Conservation (phyloP, 2,329 filamentous ascomycete species). For the Aspergillus glaucus region DNA sequence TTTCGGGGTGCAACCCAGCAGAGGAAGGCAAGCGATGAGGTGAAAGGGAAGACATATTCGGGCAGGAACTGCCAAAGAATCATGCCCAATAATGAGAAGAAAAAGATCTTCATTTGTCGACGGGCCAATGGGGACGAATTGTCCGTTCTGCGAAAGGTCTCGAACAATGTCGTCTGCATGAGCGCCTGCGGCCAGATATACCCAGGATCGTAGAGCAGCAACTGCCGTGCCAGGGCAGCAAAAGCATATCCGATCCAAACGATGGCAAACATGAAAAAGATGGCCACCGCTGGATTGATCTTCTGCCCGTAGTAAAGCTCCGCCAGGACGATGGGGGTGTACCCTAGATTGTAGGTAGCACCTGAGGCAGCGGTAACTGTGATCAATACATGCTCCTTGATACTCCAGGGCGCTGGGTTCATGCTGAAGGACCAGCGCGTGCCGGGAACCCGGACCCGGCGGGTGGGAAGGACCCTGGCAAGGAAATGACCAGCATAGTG, state of each 20-base stretch:
- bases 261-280: constrained; percentile 57
- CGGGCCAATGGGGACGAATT: constrained; percentile 44
- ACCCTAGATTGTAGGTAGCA: constrained; percentile 48
- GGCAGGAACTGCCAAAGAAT: constrained; percentile 58
- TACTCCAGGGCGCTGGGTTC: constrained; percentile 52
- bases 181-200: constrained; percentile 50
- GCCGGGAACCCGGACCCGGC: constrained; percentile 43
- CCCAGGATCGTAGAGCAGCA: constrained; percentile 53
- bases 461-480: constrained; percentile 45
- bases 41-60: constrained; percentile 55
- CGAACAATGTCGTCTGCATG: constrained; percentile 55
- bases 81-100: constrained; percentile 46
- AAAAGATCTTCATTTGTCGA: constrained; percentile 54
- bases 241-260: constrained; percentile 56
- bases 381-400: constrained; percentile 54
- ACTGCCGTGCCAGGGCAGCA: constrained; percentile 52
- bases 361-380: constrained; percentile 51
- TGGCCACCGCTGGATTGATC: constrained; percentile 49
- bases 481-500: constrained; percentile 51
- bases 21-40: constrained; percentile 55
- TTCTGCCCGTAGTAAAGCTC: constrained; percentile 52
- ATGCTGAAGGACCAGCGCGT: constrained; percentile 46
- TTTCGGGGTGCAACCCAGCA: constrained; percentile 59
- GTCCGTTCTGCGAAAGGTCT: constrained; percentile 46
- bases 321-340: constrained; percentile 49